Evolutionary conservation across 1,139 yeast species (phyloP).

Genomic region (Taphrina betulina): DNA sequence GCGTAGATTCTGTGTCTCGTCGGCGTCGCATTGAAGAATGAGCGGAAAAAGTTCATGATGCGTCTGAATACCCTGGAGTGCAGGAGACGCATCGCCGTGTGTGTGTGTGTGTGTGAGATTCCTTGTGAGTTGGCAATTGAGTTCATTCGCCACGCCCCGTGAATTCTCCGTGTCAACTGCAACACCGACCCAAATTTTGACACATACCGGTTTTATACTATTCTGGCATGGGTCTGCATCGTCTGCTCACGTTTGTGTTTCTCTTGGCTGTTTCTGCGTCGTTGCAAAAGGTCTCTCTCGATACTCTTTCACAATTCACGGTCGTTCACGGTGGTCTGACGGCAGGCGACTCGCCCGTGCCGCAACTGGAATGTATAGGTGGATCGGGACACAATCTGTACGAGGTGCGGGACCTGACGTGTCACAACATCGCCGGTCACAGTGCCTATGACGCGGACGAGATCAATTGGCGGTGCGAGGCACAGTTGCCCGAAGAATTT

Average conservation of each 20-base stretch:
- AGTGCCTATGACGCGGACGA: slow-evolving; percentile 32
- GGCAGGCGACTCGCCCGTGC: neutral
- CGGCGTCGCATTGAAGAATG: slow-evolving; percentile 12
- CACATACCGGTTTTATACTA: no score
- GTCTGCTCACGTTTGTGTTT: no score
- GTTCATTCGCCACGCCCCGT: slow-evolving; percentile 17
- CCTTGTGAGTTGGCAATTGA: slow-evolving; percentile 1
- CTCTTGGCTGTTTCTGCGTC: no score
- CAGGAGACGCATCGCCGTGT: no score
- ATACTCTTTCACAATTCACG: no score
- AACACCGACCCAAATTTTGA: no score
- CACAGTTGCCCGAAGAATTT: slow-evolving; percentile 35
- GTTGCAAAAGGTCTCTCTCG: no score
- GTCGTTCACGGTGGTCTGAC: no score
- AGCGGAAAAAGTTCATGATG: slow-evolving; percentile 31
- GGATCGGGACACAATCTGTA: slow-evolving; percentile 35
- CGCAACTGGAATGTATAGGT: slow-evolving; percentile 33
- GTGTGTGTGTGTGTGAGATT: no score
- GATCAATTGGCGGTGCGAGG: slow-evolving; percentile 35
- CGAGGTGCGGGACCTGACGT: slow-evolving; percentile 34
- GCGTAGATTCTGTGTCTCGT: slow-evolving; percentile 25
- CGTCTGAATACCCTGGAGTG: no score
- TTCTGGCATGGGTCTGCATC: no score
- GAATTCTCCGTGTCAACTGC: no score
- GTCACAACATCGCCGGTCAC: slow-evolving; percentile 33